Conservation (phyloP, 805 yeast genomes). For the Monosporozyma servazzii region DNA sequence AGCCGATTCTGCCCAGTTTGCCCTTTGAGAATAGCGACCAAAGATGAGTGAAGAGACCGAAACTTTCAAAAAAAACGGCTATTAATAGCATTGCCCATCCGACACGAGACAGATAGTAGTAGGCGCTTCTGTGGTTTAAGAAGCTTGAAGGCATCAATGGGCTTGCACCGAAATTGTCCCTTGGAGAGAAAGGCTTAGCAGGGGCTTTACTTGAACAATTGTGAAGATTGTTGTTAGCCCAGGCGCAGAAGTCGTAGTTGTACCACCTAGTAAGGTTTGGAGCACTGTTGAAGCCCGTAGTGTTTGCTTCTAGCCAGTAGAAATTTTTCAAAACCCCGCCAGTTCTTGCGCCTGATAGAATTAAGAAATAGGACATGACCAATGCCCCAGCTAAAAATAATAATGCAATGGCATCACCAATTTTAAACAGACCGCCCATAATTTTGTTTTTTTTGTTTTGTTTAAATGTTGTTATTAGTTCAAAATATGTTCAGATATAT, state of each 20-base stretch:
- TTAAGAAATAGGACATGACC: constrained; percentile 49
- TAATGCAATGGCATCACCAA: constrained; percentile 25
- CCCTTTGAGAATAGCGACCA: constrained; percentile 13
- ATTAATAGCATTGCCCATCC: constrained; percentile 56
- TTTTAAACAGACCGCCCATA: constrained; percentile 10
- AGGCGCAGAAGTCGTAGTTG: constrained; percentile 55
- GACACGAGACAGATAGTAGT: constrained; percentile 59
- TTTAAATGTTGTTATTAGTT: not conserved
- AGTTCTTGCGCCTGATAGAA: constrained; percentile 55
- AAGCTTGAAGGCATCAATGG: constrained; percentile 48
- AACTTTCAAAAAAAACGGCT: constrained; percentile 44
- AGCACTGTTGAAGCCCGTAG: constrained; percentile 40
- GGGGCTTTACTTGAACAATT: constrained; percentile 50
- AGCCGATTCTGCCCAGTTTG: constrained; percentile 11
- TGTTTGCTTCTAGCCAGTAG: constrained; percentile 76
- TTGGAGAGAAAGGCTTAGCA: constrained; percentile 82
- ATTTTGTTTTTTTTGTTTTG: not conserved
- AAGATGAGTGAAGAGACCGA: constrained; percentile 37
- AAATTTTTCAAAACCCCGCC: constrained; percentile 50
- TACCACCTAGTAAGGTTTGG: constrained; percentile 63
- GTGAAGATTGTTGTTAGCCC: constrained; percentile 35
- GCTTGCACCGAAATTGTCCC: constrained; percentile 53
- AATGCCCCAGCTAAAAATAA: constrained; percentile 38
- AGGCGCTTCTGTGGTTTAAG: constrained; percentile 38
- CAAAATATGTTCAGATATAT: too few relatives aligned